A percentile compares a stretch with the other conserved stretches of the same genome.
Conservation (phyloP, 148 eudicot genomes). For the Talinum fruticosum region DNA sequence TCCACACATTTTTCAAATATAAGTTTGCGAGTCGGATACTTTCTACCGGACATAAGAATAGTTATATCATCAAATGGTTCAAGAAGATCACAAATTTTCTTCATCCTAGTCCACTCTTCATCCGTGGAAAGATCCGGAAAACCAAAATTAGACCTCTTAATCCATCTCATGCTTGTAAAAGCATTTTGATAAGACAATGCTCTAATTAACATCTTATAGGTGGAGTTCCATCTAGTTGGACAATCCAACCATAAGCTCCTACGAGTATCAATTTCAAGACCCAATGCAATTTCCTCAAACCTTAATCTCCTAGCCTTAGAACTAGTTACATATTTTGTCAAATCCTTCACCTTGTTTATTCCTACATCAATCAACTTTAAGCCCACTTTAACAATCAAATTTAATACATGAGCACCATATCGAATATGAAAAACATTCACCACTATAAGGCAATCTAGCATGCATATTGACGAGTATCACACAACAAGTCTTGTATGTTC, state of each 20-base stretch:
- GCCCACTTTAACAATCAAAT: not conserved
- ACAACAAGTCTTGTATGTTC: not conserved
- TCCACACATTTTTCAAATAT: slow-evolving; percentile 3
- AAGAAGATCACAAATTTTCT: not conserved
- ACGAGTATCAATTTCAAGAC: not conserved
- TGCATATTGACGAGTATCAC: not conserved
- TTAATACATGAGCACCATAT: not conserved
- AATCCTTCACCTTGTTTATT: not conserved
- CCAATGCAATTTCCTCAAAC: not conserved
- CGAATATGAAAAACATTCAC: not conserved
- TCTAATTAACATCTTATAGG: not conserved
- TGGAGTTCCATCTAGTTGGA: slow-evolving; percentile 4
- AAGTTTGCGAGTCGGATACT: not conserved
- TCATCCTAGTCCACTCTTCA: too few species aligned
- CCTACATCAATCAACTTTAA: not conserved
- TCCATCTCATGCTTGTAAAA: not conserved
- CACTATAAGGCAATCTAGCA: not conserved
- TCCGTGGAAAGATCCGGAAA: too few species aligned
- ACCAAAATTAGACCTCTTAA: not conserved
- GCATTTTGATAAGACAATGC: not conserved
- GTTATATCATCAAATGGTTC: not conserved
- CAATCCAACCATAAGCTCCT: slow-evolving; percentile 4
- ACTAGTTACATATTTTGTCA: not conserved
- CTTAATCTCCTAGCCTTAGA: not conserved
- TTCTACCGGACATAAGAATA: not conserved